Conservation (phyloP, 495 filamentous ascomycete genomes). For the Aspergillus cavernicola region DNA sequence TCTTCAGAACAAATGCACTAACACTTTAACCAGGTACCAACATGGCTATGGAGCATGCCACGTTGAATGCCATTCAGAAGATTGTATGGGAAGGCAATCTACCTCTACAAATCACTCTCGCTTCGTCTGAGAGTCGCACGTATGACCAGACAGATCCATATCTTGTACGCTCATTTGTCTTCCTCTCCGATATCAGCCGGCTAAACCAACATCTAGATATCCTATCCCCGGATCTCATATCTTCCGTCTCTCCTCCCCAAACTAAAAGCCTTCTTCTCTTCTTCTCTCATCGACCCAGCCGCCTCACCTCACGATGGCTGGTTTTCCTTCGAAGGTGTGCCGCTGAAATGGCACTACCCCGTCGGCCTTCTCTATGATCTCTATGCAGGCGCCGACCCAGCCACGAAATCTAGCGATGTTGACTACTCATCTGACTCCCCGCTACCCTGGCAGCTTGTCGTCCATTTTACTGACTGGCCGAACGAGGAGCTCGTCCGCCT, state of each 20-base stretch:
- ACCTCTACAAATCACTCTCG: constrained; percentile 49
- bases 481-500: constrained; percentile 60
- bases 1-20: background rate
- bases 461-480: constrained; percentile 78
- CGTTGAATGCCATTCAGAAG: constrained; percentile 39
- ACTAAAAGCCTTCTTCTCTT: constrained; percentile 71
- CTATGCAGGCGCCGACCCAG: constrained; percentile 64
- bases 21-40: background rate
- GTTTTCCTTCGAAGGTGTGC: constrained; percentile 71
- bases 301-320: constrained; percentile 59
- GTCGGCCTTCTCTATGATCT: constrained; percentile 87
- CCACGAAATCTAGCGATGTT: constrained; percentile 27
- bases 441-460: constrained; percentile 74
- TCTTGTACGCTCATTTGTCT: constrained; percentile 33
- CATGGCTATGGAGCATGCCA: constrained; percentile 13
- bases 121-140: constrained; percentile 50
- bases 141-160: constrained; percentile 55
- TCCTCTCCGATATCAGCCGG: background rate
- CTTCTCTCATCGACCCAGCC: constrained; percentile 64
- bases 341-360: constrained; percentile 85
- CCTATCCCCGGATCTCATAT: constrained; percentile 57
- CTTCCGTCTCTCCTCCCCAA: constrained; percentile 72
- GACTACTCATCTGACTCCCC: constrained; percentile 13
- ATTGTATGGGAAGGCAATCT: constrained; percentile 49
- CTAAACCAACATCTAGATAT: constrained; percentile 32